Base-by-base conservation (phyloP, 2,329 filamentous ascomycete species). In the Alternaria incomplexa region DNA sequence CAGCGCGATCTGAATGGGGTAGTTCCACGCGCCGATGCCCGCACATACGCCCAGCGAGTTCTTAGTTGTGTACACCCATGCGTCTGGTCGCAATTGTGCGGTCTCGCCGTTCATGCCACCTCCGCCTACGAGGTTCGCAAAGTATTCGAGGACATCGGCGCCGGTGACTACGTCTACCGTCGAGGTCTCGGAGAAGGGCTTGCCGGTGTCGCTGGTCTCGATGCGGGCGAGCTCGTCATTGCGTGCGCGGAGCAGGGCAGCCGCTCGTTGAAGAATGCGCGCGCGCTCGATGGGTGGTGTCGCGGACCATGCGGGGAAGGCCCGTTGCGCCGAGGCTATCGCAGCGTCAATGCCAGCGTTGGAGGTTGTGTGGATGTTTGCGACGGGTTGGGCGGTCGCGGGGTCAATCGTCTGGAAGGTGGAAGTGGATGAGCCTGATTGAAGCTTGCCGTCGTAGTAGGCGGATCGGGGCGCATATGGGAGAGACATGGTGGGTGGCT, bases 1-100 rank as follows among this genome's bases (percentile, higher is more conserved):
- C 2, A 96, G 84, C 9, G 93, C 93, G 28, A 96, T 96, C 79
- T 96, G 93, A 67, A 96, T 91, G 12, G 93, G 93, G 77, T 96
- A 96, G 81, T 96, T 96, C 93, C 93, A 96, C 13, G 93, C 93
- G 58, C 93, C 93, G 69, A 96, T 96, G 61, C 92, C 93, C 13
- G 88, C 93, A 77, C 93, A 96, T 13, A 96, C 92, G 25, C 93
- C 93, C 17, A 96, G 83, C 6, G 93, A 86, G 70, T 92, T 91
- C 78, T 96, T 95, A 74, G 88, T 90, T 11, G 91, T 94, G 80
- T 94, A 93, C 40, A 96, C 88, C 87, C 90, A 93, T 5, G 93
- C 92, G 69, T 93, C 90, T 54, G 89, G 85, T 43, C 93, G 86
- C 45, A 96, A 84, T 59, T 89, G 88, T 51, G 90, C 89, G 20